These are phyloP conservation scores for Colletotrichum shisoi DNA, from an alignment of 2,329 filamentous ascomycete species.

Conservation along the genomic window DNA sequence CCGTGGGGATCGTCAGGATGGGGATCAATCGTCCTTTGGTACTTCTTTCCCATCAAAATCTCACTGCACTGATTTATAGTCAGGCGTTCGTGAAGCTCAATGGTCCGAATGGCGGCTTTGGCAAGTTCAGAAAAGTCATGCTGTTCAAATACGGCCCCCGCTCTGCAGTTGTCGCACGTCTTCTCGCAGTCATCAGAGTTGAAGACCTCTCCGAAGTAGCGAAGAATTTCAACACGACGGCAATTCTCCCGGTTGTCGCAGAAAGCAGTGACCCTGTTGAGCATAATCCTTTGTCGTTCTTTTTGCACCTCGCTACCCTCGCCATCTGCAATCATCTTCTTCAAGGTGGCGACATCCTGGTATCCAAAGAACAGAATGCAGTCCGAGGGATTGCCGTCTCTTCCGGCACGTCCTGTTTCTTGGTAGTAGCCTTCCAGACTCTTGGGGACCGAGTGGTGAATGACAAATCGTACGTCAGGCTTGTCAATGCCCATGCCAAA, in stretches of 20 bases:
- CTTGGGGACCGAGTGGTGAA: constrained; percentile 92
- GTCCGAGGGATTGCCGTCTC: constrained; percentile 85
- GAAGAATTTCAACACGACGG: constrained; percentile 83
- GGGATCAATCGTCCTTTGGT: constrained; percentile 63
- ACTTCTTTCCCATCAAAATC: constrained; percentile 75
- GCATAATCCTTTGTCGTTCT: constrained; percentile 82
- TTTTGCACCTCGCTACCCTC: constrained; percentile 82
- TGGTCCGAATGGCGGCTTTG: constrained; percentile 72
- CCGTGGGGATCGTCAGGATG: constrained; percentile 70
- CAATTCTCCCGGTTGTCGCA: constrained; percentile 92
- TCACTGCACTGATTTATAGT: constrained; percentile 86
- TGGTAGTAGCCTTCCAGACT: constrained; percentile 98
- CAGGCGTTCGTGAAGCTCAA: constrained; percentile 67
- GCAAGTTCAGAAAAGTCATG: constrained; percentile 82
- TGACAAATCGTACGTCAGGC: constrained; percentile 92
- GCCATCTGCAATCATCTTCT: constrained; percentile 82
- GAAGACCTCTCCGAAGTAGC: constrained; percentile 94
- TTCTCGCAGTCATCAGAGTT: constrained; percentile 72
- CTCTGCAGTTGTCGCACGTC: constrained; percentile 89
- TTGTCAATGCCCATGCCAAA: constrained; percentile 99
- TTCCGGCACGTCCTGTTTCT: constrained; percentile 92
- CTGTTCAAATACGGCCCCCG: constrained; percentile 72
- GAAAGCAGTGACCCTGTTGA: constrained; percentile 83
- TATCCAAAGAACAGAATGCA: constrained; percentile 93
- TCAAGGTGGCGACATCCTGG: constrained; percentile 75